phyloP scores from a whole-genome alignment of 495 filamentous ascomycete genomes.

The Daldinia childiae region DNA sequence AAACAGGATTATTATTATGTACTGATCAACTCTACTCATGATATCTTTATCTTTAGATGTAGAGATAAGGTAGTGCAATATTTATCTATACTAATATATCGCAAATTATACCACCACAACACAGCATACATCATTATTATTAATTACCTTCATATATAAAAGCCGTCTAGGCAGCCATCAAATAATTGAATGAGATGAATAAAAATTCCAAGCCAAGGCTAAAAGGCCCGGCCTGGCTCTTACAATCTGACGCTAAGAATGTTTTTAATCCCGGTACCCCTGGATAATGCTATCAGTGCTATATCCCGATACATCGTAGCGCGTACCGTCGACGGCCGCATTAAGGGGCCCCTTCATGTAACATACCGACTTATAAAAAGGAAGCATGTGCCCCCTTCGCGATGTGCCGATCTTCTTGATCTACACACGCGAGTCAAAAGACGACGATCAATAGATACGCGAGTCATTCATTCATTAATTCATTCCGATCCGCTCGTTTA shows the following conservation, averaged over 20 bases:
- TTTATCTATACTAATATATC: background rate
- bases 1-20: background rate
- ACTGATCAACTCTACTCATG: background rate
- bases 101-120: too few relatives aligned
- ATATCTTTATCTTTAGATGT: too few relatives aligned
- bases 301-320: slow-evolving; percentile 33
- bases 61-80: too few relatives aligned
- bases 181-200: background rate
- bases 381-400: slow-evolving; percentile 20
- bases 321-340: slow-evolving; percentile 9
- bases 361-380: slow-evolving; percentile 25
- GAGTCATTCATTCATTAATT: background rate
- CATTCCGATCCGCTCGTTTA: slow-evolving; percentile 3
- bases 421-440: slow-evolving; percentile 11
- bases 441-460: slow-evolving; percentile 13
- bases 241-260: slow-evolving; percentile 7
- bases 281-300: slow-evolving; percentile 3
- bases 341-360: slow-evolving; percentile 21
- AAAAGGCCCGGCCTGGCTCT: slow-evolving; percentile 13
- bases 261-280: slow-evolving; percentile 24
- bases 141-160: background rate
- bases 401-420: background rate
- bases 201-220: background rate
- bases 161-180: background rate
- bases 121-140: background rate